Evolutionary conservation across 106 monocot species (phyloP).

Genomic region (Posidonia australis): DNA sequence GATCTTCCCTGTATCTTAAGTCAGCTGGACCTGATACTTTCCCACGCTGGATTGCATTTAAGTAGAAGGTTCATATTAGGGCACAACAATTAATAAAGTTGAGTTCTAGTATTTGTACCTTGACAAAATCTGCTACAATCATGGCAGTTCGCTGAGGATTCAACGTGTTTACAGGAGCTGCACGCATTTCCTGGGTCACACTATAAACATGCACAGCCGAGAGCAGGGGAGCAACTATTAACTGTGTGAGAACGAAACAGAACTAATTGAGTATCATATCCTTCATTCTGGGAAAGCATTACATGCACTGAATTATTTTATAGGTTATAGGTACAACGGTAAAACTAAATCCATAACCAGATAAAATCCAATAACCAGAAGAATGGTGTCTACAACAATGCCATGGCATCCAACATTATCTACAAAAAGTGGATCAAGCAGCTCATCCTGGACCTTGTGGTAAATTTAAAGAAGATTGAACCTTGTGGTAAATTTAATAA

Average conservation of each 20-base stretch:
- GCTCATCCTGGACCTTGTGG: no score
- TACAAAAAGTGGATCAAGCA: no score
- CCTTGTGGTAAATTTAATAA: no score
- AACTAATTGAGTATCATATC: no score
- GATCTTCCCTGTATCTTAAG: constrained; percentile 67
- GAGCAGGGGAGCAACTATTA: constrained; percentile 71
- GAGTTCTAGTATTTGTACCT: constrained; percentile 24
- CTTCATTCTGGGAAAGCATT: no score
- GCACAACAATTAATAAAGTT: background rate
- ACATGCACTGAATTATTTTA: no score
- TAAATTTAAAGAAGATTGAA: no score
- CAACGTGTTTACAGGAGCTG: constrained; percentile 82
- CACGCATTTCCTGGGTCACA: constrained; percentile 82
- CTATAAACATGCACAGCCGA: constrained; percentile 74
- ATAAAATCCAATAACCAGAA: no score
- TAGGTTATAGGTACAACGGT: no score
- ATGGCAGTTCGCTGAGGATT: constrained; percentile 92
- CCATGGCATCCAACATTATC: no score
- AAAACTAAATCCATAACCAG: no score
- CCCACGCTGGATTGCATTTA: constrained; percentile 36
- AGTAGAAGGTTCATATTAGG: background rate
- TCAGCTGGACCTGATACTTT: constrained; percentile 68
- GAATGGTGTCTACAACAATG: no score
- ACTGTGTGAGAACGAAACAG: constrained; percentile 29
- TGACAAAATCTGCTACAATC: constrained; percentile 77